Evolutionary conservation across 2,329 filamentous ascomycete species (phyloP), one percentile per base, ranked within the genome.

Genomic region (Arthrobotrys conoides): DNA sequence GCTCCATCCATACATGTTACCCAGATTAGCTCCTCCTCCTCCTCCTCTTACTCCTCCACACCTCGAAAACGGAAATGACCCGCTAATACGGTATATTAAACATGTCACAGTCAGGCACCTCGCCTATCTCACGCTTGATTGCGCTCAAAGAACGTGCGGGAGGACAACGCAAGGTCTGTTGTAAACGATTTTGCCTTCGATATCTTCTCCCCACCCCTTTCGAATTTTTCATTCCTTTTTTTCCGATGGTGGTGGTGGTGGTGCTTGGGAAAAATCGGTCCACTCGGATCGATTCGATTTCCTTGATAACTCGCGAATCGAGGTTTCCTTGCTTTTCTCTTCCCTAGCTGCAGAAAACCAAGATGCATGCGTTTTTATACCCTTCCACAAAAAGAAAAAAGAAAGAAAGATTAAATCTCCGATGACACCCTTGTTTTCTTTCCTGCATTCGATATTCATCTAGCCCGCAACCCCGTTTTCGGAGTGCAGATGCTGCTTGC

Each of bases 291-390:
- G 51, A 65, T 53, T 46, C 46, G 68, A 71, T 57, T 49, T 51
- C 1, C 44, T 12, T 18, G 30, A 27, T 46, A 20, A 24, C 70
- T 73, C 61, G 70, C 61, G 38, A 44, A 51, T 73, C 38, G 38
- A 66, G 5, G 36, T 53, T n/a, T 30, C 59, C 18, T 71, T 51
- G 8, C 9, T 18, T 53, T 92, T 0, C 27, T 30, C 27, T 30
- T 30, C 18, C 14, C 49, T 18, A 22, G 55, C 53, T 57, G 65
- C 38, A 59, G 33, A n/a, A n/a, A n/a, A 59, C 36, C 30, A 27
- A 55, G 59, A 64, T 65, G 69, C 69, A 72, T 66, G 59, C 61
- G 69, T n/a, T n/a, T n/a, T n/a, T 55, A 66, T 48, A 55, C 41
- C 30, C 30, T 61, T 70, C 38, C 41, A 36, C 14, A 57, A 53